A percentile compares a stretch with the other conserved stretches of the same genome.
phyloP scores from a whole-genome alignment of 2,329 filamentous ascomycete genomes.

The Monilinia aucupariae region DNA sequence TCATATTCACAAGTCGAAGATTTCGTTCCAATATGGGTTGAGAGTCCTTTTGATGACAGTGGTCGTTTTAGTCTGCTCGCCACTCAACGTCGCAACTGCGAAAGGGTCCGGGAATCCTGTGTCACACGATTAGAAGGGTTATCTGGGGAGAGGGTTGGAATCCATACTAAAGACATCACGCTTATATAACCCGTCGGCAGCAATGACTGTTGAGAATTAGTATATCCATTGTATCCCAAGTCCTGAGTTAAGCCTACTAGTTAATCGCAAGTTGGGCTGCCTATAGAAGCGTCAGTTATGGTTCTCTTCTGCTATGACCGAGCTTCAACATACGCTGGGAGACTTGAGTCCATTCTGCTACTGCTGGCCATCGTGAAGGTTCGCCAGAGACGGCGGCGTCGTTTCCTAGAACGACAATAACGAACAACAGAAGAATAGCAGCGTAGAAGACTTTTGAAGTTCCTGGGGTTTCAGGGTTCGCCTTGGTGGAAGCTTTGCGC shows the following conservation, averaged over 20 bases:
- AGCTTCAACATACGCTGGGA: conserved; percentile 53
- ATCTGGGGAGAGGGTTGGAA: conserved; percentile 9
- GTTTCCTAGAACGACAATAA: conserved; percentile 35
- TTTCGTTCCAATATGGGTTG: conserved; percentile 99
- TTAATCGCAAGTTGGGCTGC: conserved; percentile 84
- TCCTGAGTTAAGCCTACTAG: conserved; percentile 58
- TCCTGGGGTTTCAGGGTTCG: conserved; percentile 17
- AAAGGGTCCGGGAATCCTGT: conserved; percentile 96
- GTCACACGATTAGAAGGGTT: conserved; percentile 21
- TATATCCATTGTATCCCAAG: neutral
- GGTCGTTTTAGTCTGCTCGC: conserved; percentile 98
- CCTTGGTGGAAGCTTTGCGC: conserved; percentile 17
- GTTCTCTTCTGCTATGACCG: conserved; percentile 19
- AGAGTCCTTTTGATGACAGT: conserved; percentile 94
- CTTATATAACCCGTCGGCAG: conserved; percentile 97
- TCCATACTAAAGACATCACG: conserved; percentile 95
- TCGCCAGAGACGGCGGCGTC: conserved; percentile 32
- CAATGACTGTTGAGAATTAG: conserved; percentile 70
- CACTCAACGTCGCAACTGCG: conserved; percentile 92
- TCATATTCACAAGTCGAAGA: conserved; percentile 77
- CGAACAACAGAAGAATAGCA: conserved; percentile 19
- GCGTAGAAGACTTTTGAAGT: conserved; percentile 14
- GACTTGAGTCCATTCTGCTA: conserved; percentile 53
- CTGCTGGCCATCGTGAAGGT: conserved; percentile 41
- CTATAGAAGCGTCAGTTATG: conserved; percentile 40